These are phyloP conservation scores for Dactylellina sp. DNA, from an alignment of 2,329 filamentous ascomycete species.

Conservation along the genomic window DNA sequence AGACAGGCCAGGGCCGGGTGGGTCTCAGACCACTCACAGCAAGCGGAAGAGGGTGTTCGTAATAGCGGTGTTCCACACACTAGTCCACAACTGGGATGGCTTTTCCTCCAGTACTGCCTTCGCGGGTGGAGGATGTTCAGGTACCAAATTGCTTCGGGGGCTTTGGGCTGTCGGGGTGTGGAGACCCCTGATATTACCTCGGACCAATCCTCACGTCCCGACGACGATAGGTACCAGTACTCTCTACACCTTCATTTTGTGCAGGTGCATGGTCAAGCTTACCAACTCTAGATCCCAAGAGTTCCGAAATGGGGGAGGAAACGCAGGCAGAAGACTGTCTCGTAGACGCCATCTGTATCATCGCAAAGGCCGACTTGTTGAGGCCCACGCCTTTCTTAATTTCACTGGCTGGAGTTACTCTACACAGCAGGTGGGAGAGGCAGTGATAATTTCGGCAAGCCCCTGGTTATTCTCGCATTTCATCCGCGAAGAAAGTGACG, in stretches of 20 bases:
- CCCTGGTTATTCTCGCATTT: slow-evolving; percentile 37
- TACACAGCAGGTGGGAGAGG: slow-evolving; percentile 48
- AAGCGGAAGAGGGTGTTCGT: slow-evolving; percentile 13
- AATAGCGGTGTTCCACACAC: slow-evolving; percentile 25
- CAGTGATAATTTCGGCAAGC: slow-evolving; percentile 51
- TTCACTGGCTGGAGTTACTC: slow-evolving; percentile 55
- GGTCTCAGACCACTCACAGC: slow-evolving; percentile 54
- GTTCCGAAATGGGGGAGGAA: neutral
- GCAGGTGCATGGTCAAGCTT: slow-evolving; percentile 1
- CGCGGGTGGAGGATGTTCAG: slow-evolving; percentile 46
- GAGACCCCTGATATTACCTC: slow-evolving; percentile 46
- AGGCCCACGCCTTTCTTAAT: slow-evolving; percentile 36
- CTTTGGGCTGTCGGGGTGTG: slow-evolving; percentile 50
- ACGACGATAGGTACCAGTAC: slow-evolving; percentile 23
- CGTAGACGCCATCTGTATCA: slow-evolving; percentile 53
- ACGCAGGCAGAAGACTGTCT: slow-evolving; percentile 46
- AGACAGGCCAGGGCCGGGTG: slow-evolving; percentile 47
- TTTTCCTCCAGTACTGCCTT: slow-evolving; percentile 1
- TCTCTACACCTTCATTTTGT: neutral
- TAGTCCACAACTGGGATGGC: slow-evolving; percentile 29
- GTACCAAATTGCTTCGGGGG: slow-evolving; percentile 57
- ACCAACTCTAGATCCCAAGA: slow-evolving; percentile 32
- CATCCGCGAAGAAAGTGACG: slow-evolving; percentile 51
- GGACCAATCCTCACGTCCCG: slow-evolving; percentile 38
- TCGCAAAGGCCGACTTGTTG: slow-evolving; percentile 29